phyloP scores from a whole-genome alignment of 2,329 filamentous ascomycete species.

The Ceratocystis variospora region DNA sequence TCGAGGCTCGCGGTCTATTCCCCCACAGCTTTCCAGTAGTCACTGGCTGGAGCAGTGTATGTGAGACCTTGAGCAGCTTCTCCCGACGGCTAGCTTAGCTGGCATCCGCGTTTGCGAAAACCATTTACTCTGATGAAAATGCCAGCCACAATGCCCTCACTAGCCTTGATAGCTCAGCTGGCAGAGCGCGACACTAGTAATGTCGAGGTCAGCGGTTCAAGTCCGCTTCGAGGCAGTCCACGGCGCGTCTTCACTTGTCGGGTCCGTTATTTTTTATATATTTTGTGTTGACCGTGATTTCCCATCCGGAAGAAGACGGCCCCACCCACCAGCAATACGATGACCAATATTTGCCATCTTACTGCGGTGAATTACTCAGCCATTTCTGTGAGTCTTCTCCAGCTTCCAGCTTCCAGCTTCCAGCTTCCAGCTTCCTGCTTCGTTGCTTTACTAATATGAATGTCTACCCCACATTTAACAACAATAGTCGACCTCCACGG shows the following conservation, averaged over 20 bases:
- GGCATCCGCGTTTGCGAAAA: no score
- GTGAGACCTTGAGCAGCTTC: no score
- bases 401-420: not conserved
- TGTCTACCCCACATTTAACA: not conserved
- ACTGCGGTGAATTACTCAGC: no score
- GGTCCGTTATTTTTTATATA: not conserved
- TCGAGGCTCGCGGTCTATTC: no score
- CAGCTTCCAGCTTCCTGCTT: not conserved
- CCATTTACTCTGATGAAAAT: not conserved
- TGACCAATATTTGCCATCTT: not conserved
- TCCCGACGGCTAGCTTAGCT: no score
- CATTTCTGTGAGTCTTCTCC: not conserved
- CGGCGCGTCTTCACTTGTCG: not conserved
- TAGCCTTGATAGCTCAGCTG: conserved; percentile 9
- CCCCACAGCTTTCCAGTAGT: no score
- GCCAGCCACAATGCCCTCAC: not conserved
- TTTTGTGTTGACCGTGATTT: not conserved
- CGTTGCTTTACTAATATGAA: not conserved
- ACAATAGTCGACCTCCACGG: not conserved
- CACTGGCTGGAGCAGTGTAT: no score
- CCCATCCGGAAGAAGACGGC: not conserved
- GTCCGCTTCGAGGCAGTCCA: conserved; percentile 12
- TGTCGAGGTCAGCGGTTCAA: conserved; percentile 18
- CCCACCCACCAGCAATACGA: not conserved
- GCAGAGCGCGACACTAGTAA: conserved; percentile 18